Evolutionary conservation across 2,329 filamentous ascomycete species (phyloP), one percentile per base, ranked within the genome.

Genomic region (Lachnellula hyalina): DNA sequence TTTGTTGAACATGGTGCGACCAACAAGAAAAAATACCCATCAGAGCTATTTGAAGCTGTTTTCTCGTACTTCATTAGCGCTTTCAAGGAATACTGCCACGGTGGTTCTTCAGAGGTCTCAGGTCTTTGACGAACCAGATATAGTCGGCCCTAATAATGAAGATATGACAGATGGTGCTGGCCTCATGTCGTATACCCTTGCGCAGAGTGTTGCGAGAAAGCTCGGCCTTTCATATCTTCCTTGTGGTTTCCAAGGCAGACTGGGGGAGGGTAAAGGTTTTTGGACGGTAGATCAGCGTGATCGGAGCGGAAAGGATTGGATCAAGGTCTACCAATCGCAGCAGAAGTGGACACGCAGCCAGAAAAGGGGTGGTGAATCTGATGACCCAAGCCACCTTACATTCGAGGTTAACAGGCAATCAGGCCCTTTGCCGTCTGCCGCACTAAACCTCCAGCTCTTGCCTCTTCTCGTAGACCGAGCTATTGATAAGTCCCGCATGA

Each of bases 181-280:
- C 0, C 72, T 72, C 2, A 85, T 91, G 61, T 92, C 88, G 0
- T 72, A 75, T 4, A 77, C 73, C 1, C 77, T 88, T 2, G 84
- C 82, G 0, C 66, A 70, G 1, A 72, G 73, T 42, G 75, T 90
- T 5, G 75, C 78, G 25, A 65, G 74, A 0, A 57, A 58, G 0
- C 73, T 87, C 8, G 78, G 77, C 0, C 69, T 86, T 0, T 61
- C 67, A 0, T 75, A 79, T n/a, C 67, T 81, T 0, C 86, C 87
- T 0, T 80, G 81, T 35, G 84, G 78, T 0, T 84, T 86, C 46
- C 89, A 93, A 68, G 87, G 75, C 1, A 80, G 89, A 0, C 79
- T 92, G 36, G 86, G 83, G 9, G 82, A 85, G 17, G 86, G 86
- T 0, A 93, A 93, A 67, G 89, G 89, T 0, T 75, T 92, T 60